phyloP scores from a whole-genome alignment of 2,329 filamentous ascomycete genomes.

The Verticillium albo-atrum region DNA sequence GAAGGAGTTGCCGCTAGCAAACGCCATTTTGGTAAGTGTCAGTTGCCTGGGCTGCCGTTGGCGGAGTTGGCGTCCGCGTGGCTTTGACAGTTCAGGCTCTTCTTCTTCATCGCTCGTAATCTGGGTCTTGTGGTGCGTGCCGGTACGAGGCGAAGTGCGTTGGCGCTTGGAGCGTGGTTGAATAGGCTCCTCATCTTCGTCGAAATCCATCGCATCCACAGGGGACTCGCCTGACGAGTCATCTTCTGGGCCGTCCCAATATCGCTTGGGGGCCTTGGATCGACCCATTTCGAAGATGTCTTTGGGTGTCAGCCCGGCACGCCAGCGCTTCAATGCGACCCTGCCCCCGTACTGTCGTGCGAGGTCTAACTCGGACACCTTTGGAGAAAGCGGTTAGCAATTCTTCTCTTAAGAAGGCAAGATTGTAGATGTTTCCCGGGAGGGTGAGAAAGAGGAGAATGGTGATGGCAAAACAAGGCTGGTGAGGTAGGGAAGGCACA shows the following conservation, averaged over 20 bases:
- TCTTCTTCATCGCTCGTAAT: conserved; percentile 1
- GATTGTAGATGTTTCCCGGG: too few species aligned
- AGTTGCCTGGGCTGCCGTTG: conserved; percentile 19
- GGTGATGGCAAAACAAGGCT: too few species aligned
- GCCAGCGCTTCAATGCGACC: background rate
- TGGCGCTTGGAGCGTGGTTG: conserved; percentile 2
- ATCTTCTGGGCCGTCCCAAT: conserved; percentile 1
- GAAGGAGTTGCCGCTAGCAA: conserved; percentile 13
- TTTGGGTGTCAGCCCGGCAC: background rate
- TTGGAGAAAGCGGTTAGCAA: background rate
- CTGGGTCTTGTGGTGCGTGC: background rate
- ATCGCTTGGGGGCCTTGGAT: background rate
- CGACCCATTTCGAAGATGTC: background rate
- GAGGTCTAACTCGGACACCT: background rate
- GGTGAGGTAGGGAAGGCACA: too few species aligned
- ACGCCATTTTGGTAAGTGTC: conserved; percentile 17
- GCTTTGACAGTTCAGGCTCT: background rate
- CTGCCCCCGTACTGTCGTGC: background rate
- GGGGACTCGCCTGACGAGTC: background rate
- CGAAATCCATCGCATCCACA: background rate
- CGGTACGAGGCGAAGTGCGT: conserved; percentile 1
- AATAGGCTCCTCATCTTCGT: conserved; percentile 1
- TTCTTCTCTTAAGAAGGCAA: background rate
- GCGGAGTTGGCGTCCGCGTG: conserved; percentile 4
- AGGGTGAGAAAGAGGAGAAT: too few species aligned